Evolutionary conservation across 352 stramenopile genomes (phyloP).

Genomic region (Thalassiosira sp.): DNA sequence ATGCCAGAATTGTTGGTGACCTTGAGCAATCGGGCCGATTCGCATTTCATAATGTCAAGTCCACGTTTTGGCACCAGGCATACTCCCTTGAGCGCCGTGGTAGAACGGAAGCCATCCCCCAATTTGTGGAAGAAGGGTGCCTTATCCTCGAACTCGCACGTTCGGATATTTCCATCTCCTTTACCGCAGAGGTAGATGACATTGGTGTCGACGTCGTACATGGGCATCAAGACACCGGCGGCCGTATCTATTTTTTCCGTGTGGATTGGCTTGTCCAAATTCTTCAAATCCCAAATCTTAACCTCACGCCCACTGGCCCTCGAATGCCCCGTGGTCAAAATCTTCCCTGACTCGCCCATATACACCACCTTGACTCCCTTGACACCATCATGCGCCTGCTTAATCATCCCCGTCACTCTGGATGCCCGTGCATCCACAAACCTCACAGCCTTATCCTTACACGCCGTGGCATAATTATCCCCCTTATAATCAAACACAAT

Average conservation of each 20-base stretch:
- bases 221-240: slow-evolving; percentile 97
- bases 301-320: slow-evolving; percentile 93
- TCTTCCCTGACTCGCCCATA: slow-evolving; percentile 92
- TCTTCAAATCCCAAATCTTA: slow-evolving; percentile 90
- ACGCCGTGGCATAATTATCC: slow-evolving; percentile 91
- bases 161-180: slow-evolving; percentile 98
- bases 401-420: slow-evolving; percentile 68
- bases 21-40: slow-evolving; percentile 90
- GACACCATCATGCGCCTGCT: slow-evolving; percentile 93
- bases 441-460: slow-evolving; percentile 98
- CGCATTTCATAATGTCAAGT: slow-evolving; percentile 97
- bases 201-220: slow-evolving; percentile 97
- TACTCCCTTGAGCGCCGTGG: slow-evolving; percentile 92
- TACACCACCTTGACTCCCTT: slow-evolving; percentile 98
- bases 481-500: slow-evolving; percentile 97
- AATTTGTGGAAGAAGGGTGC: slow-evolving; percentile 87
- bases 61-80: slow-evolving; percentile 98
- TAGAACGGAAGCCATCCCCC: slow-evolving; percentile 91
- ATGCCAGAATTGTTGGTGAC: slow-evolving; percentile 91
- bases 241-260: slow-evolving; percentile 97
- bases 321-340: slow-evolving; percentile 97
- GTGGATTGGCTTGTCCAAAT: slow-evolving; percentile 86
- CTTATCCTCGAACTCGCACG: slow-evolving; percentile 97
- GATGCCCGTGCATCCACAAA: slow-evolving; percentile 93
- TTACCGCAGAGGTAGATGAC: slow-evolving; percentile 98